Evolutionary conservation across 768 basidiomycete genomes (phyloP).

Genomic region (Kwoniella bestiolae): DNA sequence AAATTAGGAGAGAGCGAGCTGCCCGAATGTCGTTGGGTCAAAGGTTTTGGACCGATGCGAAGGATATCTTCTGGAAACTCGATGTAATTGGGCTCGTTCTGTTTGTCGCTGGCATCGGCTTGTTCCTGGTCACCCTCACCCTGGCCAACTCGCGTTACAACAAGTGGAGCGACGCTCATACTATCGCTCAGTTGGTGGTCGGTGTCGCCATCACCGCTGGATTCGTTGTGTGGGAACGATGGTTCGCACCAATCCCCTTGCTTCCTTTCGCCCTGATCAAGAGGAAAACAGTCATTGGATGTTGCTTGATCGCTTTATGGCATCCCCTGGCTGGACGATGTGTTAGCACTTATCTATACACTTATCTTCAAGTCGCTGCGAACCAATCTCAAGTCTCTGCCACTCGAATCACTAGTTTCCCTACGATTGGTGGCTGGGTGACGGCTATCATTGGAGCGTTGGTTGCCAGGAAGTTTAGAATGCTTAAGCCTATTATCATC

Average conservation of each 20-base stretch:
- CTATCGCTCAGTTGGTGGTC: conserved; percentile 48
- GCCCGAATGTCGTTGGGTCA: background rate
- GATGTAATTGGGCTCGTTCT: conserved; percentile 54
- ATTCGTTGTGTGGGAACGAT: conserved; percentile 51
- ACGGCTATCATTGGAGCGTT: conserved; percentile 37
- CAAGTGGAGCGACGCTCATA: conserved; percentile 52
- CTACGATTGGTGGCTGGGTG: conserved; percentile 36
- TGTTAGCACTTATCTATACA: conserved; percentile 36
- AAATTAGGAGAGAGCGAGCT: conserved; percentile 23
- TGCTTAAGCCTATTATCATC: conserved; percentile 55
- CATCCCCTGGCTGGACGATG: conserved; percentile 51
- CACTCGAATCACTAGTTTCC: conserved; percentile 32
- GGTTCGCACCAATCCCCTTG: conserved; percentile 52
- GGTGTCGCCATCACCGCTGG: conserved; percentile 39
- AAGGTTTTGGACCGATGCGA: conserved; percentile 16
- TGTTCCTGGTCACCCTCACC: conserved; percentile 54
- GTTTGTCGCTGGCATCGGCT: conserved; percentile 51
- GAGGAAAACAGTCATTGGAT: conserved; percentile 51
- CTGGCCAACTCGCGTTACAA: conserved; percentile 50
- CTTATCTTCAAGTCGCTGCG: conserved; percentile 46
- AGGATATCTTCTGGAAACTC: conserved; percentile 52
- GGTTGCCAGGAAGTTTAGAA: conserved; percentile 40
- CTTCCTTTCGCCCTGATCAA: conserved; percentile 52
- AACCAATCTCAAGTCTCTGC: conserved; percentile 30
- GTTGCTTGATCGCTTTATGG: conserved; percentile 45